These are phyloP conservation scores for Xerocomus spinulosus DNA, from an alignment of 768 basidiomycete genomes.

Conservation along the genomic window DNA sequence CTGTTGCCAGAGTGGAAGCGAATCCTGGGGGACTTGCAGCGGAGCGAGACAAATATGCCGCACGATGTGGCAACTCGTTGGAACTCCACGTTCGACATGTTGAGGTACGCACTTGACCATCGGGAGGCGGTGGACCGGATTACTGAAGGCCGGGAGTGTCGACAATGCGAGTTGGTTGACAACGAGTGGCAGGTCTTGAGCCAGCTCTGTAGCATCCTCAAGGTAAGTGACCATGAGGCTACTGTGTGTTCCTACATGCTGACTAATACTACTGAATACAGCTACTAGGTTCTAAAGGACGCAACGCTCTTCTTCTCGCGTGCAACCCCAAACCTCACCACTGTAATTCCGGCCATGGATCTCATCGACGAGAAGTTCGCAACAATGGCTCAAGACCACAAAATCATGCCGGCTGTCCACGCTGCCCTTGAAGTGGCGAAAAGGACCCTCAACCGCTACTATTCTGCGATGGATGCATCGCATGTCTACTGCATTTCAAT, in stretches of 20 bases:
- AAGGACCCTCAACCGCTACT: not conserved
- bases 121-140: no score
- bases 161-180: no score
- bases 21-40: not conserved
- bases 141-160: no score
- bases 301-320: not conserved
- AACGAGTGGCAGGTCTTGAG: no score
- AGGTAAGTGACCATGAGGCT: no score
- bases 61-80: constrained; percentile 14
- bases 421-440: not conserved
- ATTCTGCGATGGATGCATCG: not conserved
- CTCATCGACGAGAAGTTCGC: not conserved
- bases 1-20: constrained; percentile 19
- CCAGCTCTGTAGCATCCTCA: no score
- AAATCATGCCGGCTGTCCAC: not conserved
- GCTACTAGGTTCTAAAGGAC: not conserved
- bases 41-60: not conserved
- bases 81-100: no score
- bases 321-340: not conserved
- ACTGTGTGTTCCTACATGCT: constrained; percentile 1
- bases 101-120: no score
- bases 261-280: not conserved
- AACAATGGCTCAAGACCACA: not conserved
- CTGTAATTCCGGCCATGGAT: not conserved
- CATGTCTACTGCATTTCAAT: not conserved